phyloP scores from a whole-genome alignment of 2,329 filamentous ascomycete species.

The Fusarium continuum region DNA sequence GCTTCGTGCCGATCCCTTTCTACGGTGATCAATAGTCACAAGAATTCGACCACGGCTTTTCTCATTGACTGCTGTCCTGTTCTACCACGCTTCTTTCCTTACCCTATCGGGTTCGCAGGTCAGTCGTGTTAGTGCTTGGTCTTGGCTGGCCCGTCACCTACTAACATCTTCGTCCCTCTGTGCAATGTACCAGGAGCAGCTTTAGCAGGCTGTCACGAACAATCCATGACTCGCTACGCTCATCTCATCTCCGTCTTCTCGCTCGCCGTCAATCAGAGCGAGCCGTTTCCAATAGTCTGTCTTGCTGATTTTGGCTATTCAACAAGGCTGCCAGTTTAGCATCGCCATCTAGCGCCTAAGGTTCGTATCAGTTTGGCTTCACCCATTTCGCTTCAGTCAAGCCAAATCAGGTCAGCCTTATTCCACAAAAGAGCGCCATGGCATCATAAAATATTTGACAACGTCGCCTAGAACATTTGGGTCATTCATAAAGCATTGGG shows the following conservation, averaged over 20 bases:
- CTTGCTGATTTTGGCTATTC: constrained; percentile 10
- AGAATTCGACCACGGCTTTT: background rate
- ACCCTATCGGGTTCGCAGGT: no score
- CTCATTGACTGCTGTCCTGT: background rate
- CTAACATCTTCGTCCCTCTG: constrained; percentile 23
- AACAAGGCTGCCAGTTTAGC: constrained; percentile 20
- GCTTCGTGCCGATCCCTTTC: constrained; percentile 28
- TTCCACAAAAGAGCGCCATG: background rate
- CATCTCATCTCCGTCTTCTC: constrained; percentile 36
- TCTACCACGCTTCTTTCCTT: no score
- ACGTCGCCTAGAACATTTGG: background rate
- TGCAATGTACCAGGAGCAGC: constrained; percentile 28
- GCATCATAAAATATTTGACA: background rate
- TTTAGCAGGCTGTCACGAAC: constrained; percentile 29
- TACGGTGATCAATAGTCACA: background rate
- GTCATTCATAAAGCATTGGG: background rate
- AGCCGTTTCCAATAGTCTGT: constrained; percentile 28
- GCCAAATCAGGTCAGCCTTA: background rate
- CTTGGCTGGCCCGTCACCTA: constrained; percentile 29
- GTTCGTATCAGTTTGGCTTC: background rate
- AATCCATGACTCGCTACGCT: constrained; percentile 34
- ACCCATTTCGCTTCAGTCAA: background rate
- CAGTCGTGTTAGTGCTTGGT: constrained; percentile 25
- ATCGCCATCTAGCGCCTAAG: background rate
- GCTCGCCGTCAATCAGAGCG: constrained; percentile 13